Conservation (phyloP, 2,329 filamentous ascomycete species). For the Knoxdaviesia proteae region DNA sequence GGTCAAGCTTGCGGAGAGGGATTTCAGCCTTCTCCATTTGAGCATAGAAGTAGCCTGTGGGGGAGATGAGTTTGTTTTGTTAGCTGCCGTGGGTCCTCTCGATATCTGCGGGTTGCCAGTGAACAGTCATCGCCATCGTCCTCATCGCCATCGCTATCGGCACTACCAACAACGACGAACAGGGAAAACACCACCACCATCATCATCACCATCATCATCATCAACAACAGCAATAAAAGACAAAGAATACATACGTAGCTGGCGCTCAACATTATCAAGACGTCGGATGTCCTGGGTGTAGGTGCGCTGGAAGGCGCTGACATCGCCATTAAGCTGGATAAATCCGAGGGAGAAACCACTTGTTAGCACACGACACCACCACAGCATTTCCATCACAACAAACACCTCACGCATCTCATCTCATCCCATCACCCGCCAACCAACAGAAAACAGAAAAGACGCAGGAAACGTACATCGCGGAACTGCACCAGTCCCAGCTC, state of each 20-base stretch:
- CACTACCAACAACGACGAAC: no score
- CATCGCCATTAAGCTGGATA: slow-evolving; percentile 68
- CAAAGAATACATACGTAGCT: slow-evolving; percentile 51
- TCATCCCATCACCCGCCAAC: background rate
- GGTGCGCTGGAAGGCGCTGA: slow-evolving; percentile 86
- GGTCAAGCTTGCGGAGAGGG: slow-evolving; percentile 69
- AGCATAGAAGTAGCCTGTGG: slow-evolving; percentile 66
- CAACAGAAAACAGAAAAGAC: background rate
- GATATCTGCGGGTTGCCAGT: slow-evolving; percentile 2
- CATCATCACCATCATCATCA: no score
- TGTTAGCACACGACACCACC: slow-evolving; percentile 5
- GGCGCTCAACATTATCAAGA: slow-evolving; percentile 93
- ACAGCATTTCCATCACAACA: background rate
- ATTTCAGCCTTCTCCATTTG: slow-evolving; percentile 93
- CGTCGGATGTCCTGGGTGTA: slow-evolving; percentile 96
- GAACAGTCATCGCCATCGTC: no score
- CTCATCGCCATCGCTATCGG: no score
- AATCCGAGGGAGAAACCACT: slow-evolving; percentile 4
- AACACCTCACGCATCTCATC: background rate
- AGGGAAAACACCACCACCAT: no score
- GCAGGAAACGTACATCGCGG: slow-evolving; percentile 47
- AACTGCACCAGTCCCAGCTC: slow-evolving; percentile 96
- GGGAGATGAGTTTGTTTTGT: slow-evolving; percentile 6
- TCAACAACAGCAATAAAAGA: no score
- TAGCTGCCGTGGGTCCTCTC: slow-evolving; percentile 8